Evolutionary conservation across 768 basidiomycete species (phyloP), one percentile per base, ranked within the genome.

Genomic region (Lanmaoa rubissima): DNA sequence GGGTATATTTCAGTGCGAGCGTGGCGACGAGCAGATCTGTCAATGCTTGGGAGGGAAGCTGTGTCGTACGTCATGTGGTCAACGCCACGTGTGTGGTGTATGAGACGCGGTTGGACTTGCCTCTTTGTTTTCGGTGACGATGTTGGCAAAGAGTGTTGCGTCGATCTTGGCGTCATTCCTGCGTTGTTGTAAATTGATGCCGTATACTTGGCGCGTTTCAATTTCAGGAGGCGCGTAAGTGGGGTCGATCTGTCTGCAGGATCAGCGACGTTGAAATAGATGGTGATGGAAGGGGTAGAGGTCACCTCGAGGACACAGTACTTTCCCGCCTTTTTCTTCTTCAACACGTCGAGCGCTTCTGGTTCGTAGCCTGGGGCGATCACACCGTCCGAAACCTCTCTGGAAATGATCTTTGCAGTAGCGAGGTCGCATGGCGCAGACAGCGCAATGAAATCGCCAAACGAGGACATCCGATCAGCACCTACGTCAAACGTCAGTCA

Each of bases 401-500:
- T 84, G n/a, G 94, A 95, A 69, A 99, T 97, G 70, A 99, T 95
- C 61, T 86, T 87, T 42, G 97, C 97, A 10, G 97, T 98, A 1
- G 92, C 88, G 38, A 94, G 78, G 69, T 99, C 97, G 75, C 95
- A 97, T 19, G 87, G 84, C 28, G 89, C 87, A 17, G 94, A 97
- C 12, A 99, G 81, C 0, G 94, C 97, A 65, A 99, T 95, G 71
- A 98, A 99, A 76, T 99, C 97, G 5, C 97, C 97, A 70, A 98
- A 99, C 3, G 96, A 98, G 1, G 96, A 98, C 97, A 99, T 99
- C 52, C 97, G 87, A 71, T 99, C 97, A 24, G 97, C 96, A 54
- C 94, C 91, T 92, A 61, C 7, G 61, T 54, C 32, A 40, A 28
- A 60, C 26, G 21, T 46, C 17, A 53, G 55, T 55, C 17, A 54